These are phyloP conservation scores for Jimgerdemannia lactiflua DNA, from an alignment of 192 early-diverging fungal species.

Conservation along the genomic window DNA sequence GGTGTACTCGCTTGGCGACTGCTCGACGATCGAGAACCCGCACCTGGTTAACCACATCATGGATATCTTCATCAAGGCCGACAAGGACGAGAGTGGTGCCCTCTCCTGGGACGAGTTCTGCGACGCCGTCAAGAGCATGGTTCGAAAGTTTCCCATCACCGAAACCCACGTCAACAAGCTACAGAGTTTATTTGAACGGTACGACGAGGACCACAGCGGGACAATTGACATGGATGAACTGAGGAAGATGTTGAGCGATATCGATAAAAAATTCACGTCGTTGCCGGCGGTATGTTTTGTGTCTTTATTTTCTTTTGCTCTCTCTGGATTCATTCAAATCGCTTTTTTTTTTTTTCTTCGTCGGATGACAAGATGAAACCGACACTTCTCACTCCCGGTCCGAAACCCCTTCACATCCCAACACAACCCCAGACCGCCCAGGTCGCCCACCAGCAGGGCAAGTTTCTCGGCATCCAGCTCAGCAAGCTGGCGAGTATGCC, in stretches of 20 bases:
- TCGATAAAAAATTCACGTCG: conserved; percentile 48
- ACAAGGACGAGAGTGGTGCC: conserved; percentile 40
- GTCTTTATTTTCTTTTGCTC: background rate
- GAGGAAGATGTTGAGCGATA: conserved; percentile 39
- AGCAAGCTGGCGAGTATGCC: background rate
- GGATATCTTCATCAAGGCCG: conserved; percentile 42
- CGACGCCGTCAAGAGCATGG: conserved; percentile 32
- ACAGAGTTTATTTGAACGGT: conserved; percentile 37
- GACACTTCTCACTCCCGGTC: background rate
- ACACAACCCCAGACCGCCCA: conserved; percentile 45
- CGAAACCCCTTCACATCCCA: background rate
- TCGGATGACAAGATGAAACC: background rate
- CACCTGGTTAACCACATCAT: conserved; percentile 45
- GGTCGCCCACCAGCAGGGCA: conserved; percentile 53
- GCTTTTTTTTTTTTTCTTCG: conserved; percentile 9
- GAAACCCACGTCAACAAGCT: conserved; percentile 48
- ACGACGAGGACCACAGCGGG: conserved; percentile 48
- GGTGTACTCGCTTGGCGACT: conserved; percentile 74
- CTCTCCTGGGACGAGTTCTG: conserved; percentile 53
- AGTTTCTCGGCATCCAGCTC: background rate
- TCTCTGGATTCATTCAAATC: background rate
- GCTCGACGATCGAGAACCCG: conserved; percentile 69
- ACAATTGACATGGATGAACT: conserved; percentile 51
- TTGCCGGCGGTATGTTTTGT: conserved; percentile 44
- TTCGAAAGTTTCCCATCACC: conserved; percentile 47